Conservation (phyloP, 768 basidiomycete species). For the Tephrocybe sp. region DNA sequence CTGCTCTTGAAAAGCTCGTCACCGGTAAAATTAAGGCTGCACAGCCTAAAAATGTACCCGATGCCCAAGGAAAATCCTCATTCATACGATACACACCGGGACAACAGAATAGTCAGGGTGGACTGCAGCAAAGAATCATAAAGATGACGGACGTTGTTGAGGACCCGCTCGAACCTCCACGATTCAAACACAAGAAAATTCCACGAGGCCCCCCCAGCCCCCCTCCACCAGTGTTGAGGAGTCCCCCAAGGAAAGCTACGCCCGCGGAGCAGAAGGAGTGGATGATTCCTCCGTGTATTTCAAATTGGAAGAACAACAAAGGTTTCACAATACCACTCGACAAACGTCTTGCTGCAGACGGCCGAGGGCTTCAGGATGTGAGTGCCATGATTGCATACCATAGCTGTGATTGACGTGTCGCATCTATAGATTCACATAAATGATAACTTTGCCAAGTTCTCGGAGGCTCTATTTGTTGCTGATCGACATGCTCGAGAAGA, state of each 20-base stretch:
- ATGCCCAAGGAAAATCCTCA: conserved; percentile 74
- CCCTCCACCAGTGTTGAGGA: conserved; percentile 91
- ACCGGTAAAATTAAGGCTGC: conserved; percentile 98
- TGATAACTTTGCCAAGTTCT: conserved; percentile 98
- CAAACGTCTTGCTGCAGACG: conserved; percentile 96
- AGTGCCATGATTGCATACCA: conserved; percentile 26
- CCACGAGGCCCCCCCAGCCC: conserved; percentile 95
- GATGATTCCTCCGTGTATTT: conserved; percentile 99
- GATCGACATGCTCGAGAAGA: conserved; percentile 98
- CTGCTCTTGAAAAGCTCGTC: conserved; percentile 90
- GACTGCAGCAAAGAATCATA: conserved; percentile 92
- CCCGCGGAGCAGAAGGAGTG: conserved; percentile 99
- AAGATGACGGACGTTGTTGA: conserved; percentile 99
- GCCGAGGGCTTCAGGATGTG: conserved; percentile 97
- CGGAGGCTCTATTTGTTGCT: conserved; percentile 92
- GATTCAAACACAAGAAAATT: conserved; percentile 99
- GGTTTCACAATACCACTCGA: conserved; percentile 99
- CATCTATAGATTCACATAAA: conserved; percentile 85
- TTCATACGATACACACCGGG: conserved; percentile 98
- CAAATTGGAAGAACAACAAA: conserved; percentile 99
- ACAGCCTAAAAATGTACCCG: conserved; percentile 93
- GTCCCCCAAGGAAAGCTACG: conserved; percentile 94
- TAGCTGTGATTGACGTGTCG: neutral
- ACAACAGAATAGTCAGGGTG: conserved; percentile 68
- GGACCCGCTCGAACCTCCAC: conserved; percentile 94